Evolutionary conservation across 2,329 filamentous ascomycete species (phyloP), one percentile per base, ranked within the genome.

Genomic region (Calonectria ilicicola): DNA sequence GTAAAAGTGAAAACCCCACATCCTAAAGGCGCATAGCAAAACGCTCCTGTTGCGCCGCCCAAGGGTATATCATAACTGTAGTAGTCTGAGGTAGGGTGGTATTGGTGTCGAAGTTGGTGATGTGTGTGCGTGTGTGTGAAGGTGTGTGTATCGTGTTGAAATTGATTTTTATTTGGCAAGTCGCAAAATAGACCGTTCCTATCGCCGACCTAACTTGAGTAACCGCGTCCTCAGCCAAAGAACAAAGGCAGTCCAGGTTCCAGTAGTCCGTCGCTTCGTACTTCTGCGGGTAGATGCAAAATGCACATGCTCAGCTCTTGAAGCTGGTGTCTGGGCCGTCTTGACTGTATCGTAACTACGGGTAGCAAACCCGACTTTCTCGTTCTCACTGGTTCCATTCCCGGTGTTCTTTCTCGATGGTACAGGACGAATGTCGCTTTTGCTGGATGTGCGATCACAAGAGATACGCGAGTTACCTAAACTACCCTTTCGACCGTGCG

Each of bases 231-330:
- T 86, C 29, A 93, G 80, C 91, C 91, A 93, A 68, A 93, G 85
- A 64, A 93, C 85, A 76, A 93, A 92, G 26, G 87, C 87, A 9
- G 89, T 91, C 91, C 91, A 93, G 46, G 90, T 87, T 73, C 89
- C 86, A 73, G 90, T 89, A 1, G 91, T 93, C 83, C 89, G 91
- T 76, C 86, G 87, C 84, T 92, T 93, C 70, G 89, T 86, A 70
- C 83, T 83, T 69, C 88, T 84, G 44, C 83, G 81, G 5, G 83
- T 84, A 44, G 82, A 82, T 69, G 86, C 82, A 69, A 89, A 89
- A 17, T 82, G 82, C 21, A 87, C 84, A 3, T 86, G 84, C 21
- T 87, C 84, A 21, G 87, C 85, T 17, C 79, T 78, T 17, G 78
- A 72, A 19, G 77, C 77, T 14, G 81, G 78, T 0, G 75, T 75